Evolutionary conservation across 2,329 filamentous ascomycete genomes (phyloP).

Genomic region (Cyphellophora europaea): DNA sequence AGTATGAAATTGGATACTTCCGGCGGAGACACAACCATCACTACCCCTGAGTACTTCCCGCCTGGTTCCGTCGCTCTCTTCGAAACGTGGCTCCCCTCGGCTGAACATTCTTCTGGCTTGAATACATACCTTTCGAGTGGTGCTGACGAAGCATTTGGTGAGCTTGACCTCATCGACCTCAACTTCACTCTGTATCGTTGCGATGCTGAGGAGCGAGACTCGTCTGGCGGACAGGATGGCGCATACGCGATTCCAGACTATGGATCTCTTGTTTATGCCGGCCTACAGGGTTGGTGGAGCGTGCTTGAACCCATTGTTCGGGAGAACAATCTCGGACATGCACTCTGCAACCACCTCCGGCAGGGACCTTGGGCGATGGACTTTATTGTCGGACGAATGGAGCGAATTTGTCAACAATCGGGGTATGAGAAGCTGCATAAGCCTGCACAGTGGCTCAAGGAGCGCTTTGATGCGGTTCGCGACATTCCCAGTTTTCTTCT

Average conservation of each 20-base stretch:
- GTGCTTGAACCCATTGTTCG: constrained; percentile 73
- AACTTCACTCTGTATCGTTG: constrained; percentile 89
- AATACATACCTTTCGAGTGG: constrained; percentile 81
- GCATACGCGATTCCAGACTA: constrained; percentile 77
- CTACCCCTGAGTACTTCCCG: constrained; percentile 72
- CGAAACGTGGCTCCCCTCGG: constrained; percentile 87
- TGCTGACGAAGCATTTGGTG: constrained; percentile 66
- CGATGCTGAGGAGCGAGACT: constrained; percentile 77
- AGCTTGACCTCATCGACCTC: constrained; percentile 68
- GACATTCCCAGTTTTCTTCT: constrained; percentile 79
- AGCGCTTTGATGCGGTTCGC: constrained; percentile 78
- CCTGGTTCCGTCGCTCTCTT: constrained; percentile 92
- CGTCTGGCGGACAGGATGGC: constrained; percentile 72
- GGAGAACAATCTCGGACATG: constrained; percentile 86
- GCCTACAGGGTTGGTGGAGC: constrained; percentile 98
- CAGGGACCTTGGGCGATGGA: constrained; percentile 89
- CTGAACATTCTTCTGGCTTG: constrained; percentile 72
- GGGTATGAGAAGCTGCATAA: constrained; percentile 54
- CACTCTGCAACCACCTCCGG: constrained; percentile 84
- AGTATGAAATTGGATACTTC: constrained; percentile 65
- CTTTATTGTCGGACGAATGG: constrained; percentile 70
- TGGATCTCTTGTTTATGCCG: constrained; percentile 83
- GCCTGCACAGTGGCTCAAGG: constrained; percentile 68
- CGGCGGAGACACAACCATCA: constrained; percentile 67
- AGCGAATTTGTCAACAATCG: constrained; percentile 57